Evolutionary conservation across 2,329 filamentous ascomycete genomes (phyloP).

Genomic region (Talaromyces rugulosus): DNA sequence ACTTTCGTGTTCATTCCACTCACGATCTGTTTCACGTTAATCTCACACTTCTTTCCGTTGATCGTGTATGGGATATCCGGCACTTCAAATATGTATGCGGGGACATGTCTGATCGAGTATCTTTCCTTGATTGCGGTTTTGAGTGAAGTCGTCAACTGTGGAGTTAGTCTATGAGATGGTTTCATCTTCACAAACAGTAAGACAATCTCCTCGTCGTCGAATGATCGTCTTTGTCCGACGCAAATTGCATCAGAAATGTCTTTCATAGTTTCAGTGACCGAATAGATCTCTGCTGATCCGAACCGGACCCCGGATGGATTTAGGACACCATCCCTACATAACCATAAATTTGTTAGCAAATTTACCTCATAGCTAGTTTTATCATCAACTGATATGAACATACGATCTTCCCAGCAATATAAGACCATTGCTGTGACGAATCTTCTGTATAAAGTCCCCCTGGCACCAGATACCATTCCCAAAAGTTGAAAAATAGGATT

Average conservation of each 20-base stretch:
- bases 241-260: not conserved
- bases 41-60: not conserved
- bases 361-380: no score
- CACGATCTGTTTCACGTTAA: not conserved
- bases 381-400: no score
- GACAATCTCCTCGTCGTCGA: not conserved
- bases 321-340: not conserved
- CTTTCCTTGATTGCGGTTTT: not conserved
- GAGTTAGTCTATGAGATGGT: not conserved
- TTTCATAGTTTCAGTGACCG: not conserved
- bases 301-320: not conserved
- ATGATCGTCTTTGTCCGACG: not conserved
- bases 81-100: not conserved
- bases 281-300: not conserved
- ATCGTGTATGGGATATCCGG: not conserved
- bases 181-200: not conserved
- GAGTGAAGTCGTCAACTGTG: not conserved
- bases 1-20: not conserved
- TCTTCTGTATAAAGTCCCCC: not conserved
- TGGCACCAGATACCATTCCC: not conserved
- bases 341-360: no score
- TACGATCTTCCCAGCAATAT: not conserved
- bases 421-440: not conserved
- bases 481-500: not conserved
- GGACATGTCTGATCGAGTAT: not conserved